These are phyloP conservation scores for Fusarium compactum DNA, from an alignment of 2,329 filamentous ascomycete species.

Conservation along the genomic window DNA sequence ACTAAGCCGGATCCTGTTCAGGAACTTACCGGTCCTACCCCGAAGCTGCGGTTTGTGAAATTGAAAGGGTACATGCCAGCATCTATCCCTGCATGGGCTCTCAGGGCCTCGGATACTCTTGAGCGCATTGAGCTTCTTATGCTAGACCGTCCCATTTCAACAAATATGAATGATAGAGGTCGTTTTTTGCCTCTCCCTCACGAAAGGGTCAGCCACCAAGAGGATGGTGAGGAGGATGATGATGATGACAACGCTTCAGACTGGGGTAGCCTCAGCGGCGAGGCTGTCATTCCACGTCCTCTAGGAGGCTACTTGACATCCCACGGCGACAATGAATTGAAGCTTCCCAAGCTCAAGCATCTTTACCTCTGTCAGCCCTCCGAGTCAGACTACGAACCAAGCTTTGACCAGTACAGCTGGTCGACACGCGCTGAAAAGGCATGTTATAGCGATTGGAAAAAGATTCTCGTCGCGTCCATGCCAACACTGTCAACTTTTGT, in stretches of 20 bases:
- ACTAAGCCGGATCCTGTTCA: neutral
- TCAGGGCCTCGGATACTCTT: neutral
- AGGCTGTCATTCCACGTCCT: slow-evolving; percentile 2
- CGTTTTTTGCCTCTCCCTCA: neutral
- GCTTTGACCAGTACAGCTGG: neutral
- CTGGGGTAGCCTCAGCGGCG: neutral
- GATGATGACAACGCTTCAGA: neutral
- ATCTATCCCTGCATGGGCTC: slow-evolving; percentile 18
- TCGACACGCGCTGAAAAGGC: slow-evolving; percentile 8
- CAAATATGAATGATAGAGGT: fast-evolving
- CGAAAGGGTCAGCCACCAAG: neutral
- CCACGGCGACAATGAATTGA: fast-evolving
- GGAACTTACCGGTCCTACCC: neutral
- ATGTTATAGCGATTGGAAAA: neutral
- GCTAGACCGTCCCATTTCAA: slow-evolving; percentile 15
- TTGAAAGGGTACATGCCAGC: slow-evolving; percentile 23
- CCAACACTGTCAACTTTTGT: neutral
- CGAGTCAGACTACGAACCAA: neutral
- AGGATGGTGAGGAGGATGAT: neutral
- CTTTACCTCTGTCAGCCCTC: slow-evolving; percentile 2
- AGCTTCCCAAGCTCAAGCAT: neutral
- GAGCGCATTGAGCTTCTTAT: slow-evolving; percentile 35
- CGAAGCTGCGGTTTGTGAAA: slow-evolving; percentile 21
- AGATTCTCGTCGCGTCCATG: neutral
- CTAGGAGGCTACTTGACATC: neutral